Percentiles rank a stretch among this genome's conserved stretches.
phyloP scores from a whole-genome alignment of 2,329 filamentous ascomycete genomes.

The Mycogone perniciosa region DNA sequence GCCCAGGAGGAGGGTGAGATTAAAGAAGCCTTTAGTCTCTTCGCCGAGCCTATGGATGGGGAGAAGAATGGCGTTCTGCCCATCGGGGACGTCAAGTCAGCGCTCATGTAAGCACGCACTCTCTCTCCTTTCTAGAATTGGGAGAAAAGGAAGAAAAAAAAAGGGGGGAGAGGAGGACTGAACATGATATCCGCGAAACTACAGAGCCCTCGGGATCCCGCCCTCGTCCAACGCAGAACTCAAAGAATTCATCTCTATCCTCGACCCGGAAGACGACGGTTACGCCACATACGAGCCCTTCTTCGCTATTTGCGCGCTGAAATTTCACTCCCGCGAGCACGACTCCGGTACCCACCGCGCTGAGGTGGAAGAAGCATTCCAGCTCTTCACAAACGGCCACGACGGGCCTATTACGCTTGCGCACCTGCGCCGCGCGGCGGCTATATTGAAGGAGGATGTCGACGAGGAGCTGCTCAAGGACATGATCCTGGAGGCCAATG shows the following conservation, averaged over 20 bases:
- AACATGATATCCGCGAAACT: background rate
- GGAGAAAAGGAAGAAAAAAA: background rate
- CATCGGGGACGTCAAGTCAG: constrained; percentile 61
- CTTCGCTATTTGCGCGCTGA: constrained; percentile 80
- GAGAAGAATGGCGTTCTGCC: constrained; percentile 68
- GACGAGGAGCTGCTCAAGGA: constrained; percentile 78
- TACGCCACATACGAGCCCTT: constrained; percentile 76
- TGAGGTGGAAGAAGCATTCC: constrained; percentile 78
- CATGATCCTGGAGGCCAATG: constrained; percentile 94
- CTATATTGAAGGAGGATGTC: constrained; percentile 75
- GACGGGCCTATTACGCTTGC: constrained; percentile 64
- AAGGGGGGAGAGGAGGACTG: background rate
- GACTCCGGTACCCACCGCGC: constrained; percentile 47
- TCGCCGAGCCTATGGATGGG: constrained; percentile 62
- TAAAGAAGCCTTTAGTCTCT: constrained; percentile 80
- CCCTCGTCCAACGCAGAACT: constrained; percentile 61
- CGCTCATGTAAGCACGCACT: constrained; percentile 56
- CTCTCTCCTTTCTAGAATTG: background rate
- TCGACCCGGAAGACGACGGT: constrained; percentile 78
- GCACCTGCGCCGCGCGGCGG: constrained; percentile 72
- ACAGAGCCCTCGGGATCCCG: constrained; percentile 73
- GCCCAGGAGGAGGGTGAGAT: constrained; percentile 85
- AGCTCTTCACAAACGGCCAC: constrained; percentile 62
- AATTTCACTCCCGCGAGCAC: constrained; percentile 59
- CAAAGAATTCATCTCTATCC: constrained; percentile 66